These are phyloP conservation scores for Aspergillus sp. DNA, from an alignment of 2,329 filamentous ascomycete genomes.

Conservation along the genomic window DNA sequence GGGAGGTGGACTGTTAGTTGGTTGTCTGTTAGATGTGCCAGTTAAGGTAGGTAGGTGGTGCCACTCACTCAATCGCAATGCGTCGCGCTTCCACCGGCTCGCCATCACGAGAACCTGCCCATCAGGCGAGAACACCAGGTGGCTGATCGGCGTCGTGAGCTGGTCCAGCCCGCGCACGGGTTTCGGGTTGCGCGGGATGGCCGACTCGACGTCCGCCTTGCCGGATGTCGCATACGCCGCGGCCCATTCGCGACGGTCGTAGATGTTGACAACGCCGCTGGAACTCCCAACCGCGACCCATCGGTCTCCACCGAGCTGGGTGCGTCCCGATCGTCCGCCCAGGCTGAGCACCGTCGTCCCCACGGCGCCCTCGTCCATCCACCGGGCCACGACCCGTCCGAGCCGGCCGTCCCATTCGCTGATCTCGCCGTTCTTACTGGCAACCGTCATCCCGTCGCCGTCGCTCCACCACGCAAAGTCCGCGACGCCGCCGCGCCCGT, in stretches of 20 bases:
- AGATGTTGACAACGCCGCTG: constrained; percentile 85
- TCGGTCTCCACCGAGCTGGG: constrained; percentile 58
- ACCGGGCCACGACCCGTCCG: constrained; percentile 64
- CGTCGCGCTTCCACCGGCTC: constrained; percentile 79
- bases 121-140: constrained; percentile 73
- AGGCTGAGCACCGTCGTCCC: constrained; percentile 74
- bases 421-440: constrained; percentile 78
- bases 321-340: constrained; percentile 42
- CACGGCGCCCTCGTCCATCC: constrained; percentile 83
- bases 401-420: constrained; percentile 73
- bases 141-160: constrained; percentile 73
- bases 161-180: constrained; percentile 72
- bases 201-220: constrained; percentile 24
- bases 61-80: constrained; percentile 55
- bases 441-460: constrained; percentile 69
- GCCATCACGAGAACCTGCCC: constrained; percentile 83
- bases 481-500: constrained; percentile 71
- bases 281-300: constrained; percentile 85
- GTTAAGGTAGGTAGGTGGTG: neutral
- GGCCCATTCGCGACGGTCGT: constrained; percentile 64
- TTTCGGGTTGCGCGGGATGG: constrained; percentile 57
- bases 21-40: constrained; percentile 5
- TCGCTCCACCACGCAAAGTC: constrained; percentile 92
- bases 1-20: constrained; percentile 74
- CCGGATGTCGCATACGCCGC: constrained; percentile 23